Conservation (phyloP, 75 land plant genomes). For the Pinus albicaulis region DNA sequence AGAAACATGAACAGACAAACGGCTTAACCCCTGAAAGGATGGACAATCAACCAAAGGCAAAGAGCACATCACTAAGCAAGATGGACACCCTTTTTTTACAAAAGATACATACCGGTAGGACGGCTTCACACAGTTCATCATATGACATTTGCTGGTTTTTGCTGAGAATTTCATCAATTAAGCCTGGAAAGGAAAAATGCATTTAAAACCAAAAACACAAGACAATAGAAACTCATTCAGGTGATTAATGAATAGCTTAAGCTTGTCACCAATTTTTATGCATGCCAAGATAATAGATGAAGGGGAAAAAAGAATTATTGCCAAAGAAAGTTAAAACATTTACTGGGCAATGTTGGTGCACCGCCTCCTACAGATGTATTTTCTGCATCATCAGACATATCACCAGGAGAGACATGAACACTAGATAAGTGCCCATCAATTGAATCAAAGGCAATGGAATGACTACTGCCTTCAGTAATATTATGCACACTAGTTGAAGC, state of each 20-base stretch:
- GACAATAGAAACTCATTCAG: background rate
- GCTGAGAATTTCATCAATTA: slow-evolving; percentile 69
- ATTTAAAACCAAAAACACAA: background rate
- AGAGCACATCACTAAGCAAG: background rate
- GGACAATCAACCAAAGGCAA: background rate
- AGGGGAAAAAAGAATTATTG: background rate
- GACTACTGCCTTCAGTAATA: slow-evolving; percentile 15
- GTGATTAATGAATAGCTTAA: background rate
- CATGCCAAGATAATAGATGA: no score
- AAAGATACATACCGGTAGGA: slow-evolving; percentile 57
- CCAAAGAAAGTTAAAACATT: slow-evolving; percentile 2
- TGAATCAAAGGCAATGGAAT: slow-evolving; percentile 23
- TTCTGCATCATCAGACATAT: slow-evolving; percentile 39
- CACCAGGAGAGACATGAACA: slow-evolving; percentile 20
- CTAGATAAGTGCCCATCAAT: slow-evolving; percentile 21
- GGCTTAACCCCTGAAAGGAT: background rate
- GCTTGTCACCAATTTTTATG: background rate
- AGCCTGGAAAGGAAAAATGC: slow-evolving; percentile 32
- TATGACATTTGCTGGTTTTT: slow-evolving; percentile 48
- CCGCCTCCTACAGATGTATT: slow-evolving; percentile 10
- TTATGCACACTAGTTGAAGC: slow-evolving; percentile 1
- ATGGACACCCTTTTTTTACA: slow-evolving; percentile 1
- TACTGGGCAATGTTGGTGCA: slow-evolving; percentile 61
- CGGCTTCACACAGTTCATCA: slow-evolving; percentile 76
- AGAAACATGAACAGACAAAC: background rate